Evolutionary conservation across 2,329 filamentous ascomycete genomes (phyloP).

Genomic region (Trichoderma oligosporum): DNA sequence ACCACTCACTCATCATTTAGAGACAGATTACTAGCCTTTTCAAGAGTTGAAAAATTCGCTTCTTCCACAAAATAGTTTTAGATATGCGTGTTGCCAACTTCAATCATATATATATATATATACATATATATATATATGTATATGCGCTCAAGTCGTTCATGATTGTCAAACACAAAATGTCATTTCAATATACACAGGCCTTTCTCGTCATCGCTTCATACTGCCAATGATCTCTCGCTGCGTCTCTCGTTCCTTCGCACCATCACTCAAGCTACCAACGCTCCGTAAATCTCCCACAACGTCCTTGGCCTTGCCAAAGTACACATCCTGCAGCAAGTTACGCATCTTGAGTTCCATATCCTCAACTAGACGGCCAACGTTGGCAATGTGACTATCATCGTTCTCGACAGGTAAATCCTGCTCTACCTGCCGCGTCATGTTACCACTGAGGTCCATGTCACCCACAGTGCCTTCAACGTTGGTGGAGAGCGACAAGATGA

Average conservation of each 20-base stretch:
- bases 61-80: too few species aligned
- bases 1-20: too few species aligned
- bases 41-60: too few species aligned
- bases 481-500: conserved; percentile 83
- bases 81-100: too few species aligned
- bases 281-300: conserved; percentile 94
- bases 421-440: conserved; percentile 97
- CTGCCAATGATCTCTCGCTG: conserved; percentile 83
- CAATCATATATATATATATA: too few species aligned
- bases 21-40: too few species aligned
- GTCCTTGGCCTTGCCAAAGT: conserved; percentile 99
- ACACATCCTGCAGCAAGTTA: conserved; percentile 95
- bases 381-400: conserved; percentile 90
- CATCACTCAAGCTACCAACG: conserved; percentile 77
- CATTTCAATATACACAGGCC: background rate
- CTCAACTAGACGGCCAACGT: conserved; percentile 90
- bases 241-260: conserved; percentile 75
- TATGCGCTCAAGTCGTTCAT: too few species aligned
- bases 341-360: conserved; percentile 99
- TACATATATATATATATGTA: too few species aligned
- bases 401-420: conserved; percentile 83
- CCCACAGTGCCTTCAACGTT: conserved; percentile 56
- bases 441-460: conserved; percentile 87
- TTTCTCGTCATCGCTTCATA: conserved; percentile 44
- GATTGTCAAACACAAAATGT: background rate